A percentile compares a stretch with the other conserved stretches of the same genome.
These are phyloP conservation scores for Fusarium udum DNA, from an alignment of 2,329 filamentous ascomycete species.

Conservation along the genomic window DNA sequence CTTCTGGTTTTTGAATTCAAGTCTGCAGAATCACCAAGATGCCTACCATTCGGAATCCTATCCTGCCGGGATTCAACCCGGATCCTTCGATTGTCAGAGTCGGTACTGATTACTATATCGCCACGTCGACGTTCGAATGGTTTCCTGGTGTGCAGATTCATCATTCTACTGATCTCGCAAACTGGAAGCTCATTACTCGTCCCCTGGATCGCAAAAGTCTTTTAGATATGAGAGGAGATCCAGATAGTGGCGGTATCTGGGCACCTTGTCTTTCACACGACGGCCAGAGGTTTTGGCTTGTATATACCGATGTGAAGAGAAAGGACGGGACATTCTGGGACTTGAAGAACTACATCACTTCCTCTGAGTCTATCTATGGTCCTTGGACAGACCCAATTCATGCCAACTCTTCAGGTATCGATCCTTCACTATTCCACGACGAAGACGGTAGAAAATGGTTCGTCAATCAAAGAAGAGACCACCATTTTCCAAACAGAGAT, in stretches of 20 bases:
- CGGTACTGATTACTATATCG: constrained; percentile 62
- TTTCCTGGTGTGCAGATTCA: constrained; percentile 64
- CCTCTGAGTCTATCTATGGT: constrained; percentile 56
- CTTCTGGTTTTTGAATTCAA: background rate
- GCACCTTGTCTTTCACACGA: constrained; percentile 71
- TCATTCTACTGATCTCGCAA: constrained; percentile 61
- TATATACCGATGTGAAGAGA: constrained; percentile 72
- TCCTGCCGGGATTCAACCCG: constrained; percentile 64
- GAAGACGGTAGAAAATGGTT: constrained; percentile 65
- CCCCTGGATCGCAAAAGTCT: constrained; percentile 59
- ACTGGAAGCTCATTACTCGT: constrained; percentile 59
- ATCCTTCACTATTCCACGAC: constrained; percentile 68
- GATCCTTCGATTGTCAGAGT: constrained; percentile 64
- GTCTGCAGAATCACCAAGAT: constrained; percentile 42
- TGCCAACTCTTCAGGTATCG: constrained; percentile 68
- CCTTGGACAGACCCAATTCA: constrained; percentile 70
- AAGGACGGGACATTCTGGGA: constrained; percentile 73
- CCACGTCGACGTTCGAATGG: constrained; percentile 65
- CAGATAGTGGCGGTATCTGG: constrained; percentile 69
- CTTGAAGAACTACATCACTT: constrained; percentile 66
- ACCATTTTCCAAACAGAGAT: constrained; percentile 54
- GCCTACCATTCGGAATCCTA: constrained; percentile 61
- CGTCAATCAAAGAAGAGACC: constrained; percentile 64
- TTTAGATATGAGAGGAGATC: constrained; percentile 65
- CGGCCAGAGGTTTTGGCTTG: constrained; percentile 67